Evolutionary conservation across 2,329 filamentous ascomycete species (phyloP), one percentile per base, ranked within the genome.

Genomic region (Paecilomyces sp.): DNA sequence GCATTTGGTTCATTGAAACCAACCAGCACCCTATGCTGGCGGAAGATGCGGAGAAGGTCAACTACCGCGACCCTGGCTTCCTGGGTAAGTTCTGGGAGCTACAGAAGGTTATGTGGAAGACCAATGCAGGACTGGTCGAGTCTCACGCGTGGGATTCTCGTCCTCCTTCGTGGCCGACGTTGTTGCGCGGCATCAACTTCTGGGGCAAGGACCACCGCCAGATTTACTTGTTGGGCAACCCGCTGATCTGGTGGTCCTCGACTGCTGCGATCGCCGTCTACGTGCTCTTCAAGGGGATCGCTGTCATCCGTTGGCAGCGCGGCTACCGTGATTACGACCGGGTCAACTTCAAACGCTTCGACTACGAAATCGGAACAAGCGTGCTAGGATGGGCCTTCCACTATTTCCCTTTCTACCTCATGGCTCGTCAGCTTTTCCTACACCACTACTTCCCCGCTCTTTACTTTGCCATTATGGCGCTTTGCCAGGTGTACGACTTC

Each of bases 141-240:
- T 96, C 92, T 18, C 94, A 99, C 72, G 91, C 92, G 57, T 99
- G 95, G 94, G 94, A 99, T 74, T 97, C 94, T 54, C 90, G 94
- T 54, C 94, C 94, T 33, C 85, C 87, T 34, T 93, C 92, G 6
- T 99, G 94, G 94, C 94, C 94, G 24, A 85, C 95, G 60, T 85
- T 99, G 57, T 86, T 86, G 66, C 91, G 94, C 63, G 94, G 94
- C 69, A 99, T 99, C 83, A 99, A 99, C 81, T 99, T 99, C 83
- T 99, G 94, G 94, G 92, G 93, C 65, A 92, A 89, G 70, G 84
- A 97, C 70, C 84, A 96, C 75, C 91, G 92, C 62, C 94, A 99
- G 74, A 92, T 99, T 67, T 99, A 99, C 76, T 87, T 99, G 22
- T 88, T 97, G 59, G 94, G 94, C 58, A 97, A 99, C 76, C 92